Conservation (phyloP, 1,139 yeast species). For the Nakaseomyces delphensis region DNA sequence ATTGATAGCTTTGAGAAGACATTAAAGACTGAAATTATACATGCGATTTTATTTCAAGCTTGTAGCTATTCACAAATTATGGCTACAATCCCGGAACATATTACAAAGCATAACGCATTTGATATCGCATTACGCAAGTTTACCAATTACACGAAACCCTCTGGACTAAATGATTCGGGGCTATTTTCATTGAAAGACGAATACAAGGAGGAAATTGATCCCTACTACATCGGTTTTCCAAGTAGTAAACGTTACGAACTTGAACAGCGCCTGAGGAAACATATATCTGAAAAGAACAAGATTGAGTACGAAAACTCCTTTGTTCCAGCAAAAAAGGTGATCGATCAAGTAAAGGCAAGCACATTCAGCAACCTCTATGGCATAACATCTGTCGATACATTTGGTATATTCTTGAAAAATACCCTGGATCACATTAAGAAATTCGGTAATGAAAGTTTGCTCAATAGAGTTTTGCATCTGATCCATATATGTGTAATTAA, state of each 20-base stretch:
- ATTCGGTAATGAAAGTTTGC: slow-evolving; percentile 44
- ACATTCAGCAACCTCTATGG: slow-evolving; percentile 37
- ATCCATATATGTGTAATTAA: slow-evolving; percentile 48
- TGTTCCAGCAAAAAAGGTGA: slow-evolving; percentile 41
- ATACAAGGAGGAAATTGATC: slow-evolving; percentile 51
- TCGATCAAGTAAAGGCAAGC: slow-evolving; percentile 28
- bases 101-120: slow-evolving; percentile 62
- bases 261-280: slow-evolving; percentile 33
- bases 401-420: slow-evolving; percentile 44
- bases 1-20: slow-evolving; percentile 45
- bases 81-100: slow-evolving; percentile 64
- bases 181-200: slow-evolving; percentile 57
- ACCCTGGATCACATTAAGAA: slow-evolving; percentile 39
- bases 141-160: slow-evolving; percentile 57
- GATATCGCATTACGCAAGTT: slow-evolving; percentile 56
- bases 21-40: slow-evolving; percentile 64
- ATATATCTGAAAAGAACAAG: slow-evolving; percentile 31
- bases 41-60: slow-evolving; percentile 67
- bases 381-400: slow-evolving; percentile 45
- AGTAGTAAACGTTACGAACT: slow-evolving; percentile 76
- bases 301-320: slow-evolving; percentile 39
- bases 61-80: slow-evolving; percentile 64
- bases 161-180: slow-evolving; percentile 58
- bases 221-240: slow-evolving; percentile 72
- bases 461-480: slow-evolving; percentile 57